These are phyloP conservation scores for Neoboletus subvelutipes DNA, from an alignment of 768 basidiomycete species.

Conservation along the genomic window DNA sequence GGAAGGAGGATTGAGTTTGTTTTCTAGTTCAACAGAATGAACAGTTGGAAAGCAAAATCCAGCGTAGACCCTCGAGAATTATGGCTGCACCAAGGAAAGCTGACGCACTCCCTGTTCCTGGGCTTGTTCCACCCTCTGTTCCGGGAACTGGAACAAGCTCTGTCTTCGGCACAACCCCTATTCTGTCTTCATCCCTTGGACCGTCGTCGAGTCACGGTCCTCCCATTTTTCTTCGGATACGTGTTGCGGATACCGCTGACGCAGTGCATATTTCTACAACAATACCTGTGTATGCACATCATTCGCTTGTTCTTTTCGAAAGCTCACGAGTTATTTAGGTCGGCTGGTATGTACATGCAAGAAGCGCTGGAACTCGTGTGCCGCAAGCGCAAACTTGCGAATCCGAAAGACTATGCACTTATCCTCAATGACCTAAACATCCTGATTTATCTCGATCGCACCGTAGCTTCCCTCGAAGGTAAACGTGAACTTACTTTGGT, in stretches of 20 bases:
- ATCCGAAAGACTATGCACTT: slow-evolving; percentile 82
- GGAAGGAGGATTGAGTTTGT: background rate
- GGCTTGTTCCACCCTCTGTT: slow-evolving; percentile 40
- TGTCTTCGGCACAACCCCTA: slow-evolving; percentile 47
- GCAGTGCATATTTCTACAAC: slow-evolving; percentile 86
- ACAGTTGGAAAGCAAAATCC: slow-evolving; percentile 74
- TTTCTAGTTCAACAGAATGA: slow-evolving; percentile 71
- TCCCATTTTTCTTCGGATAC: slow-evolving; percentile 78
- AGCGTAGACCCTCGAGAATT: slow-evolving; percentile 70
- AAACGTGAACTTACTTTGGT: slow-evolving; percentile 81
- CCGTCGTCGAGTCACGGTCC: slow-evolving; percentile 73
- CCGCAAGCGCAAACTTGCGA: slow-evolving; percentile 59
- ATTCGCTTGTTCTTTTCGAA: background rate
- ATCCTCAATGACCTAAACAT: slow-evolving; percentile 62
- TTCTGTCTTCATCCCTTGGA: slow-evolving; percentile 66
- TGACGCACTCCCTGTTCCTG: slow-evolving; percentile 41
- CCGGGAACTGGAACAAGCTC: slow-evolving; percentile 45
- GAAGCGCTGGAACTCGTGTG: slow-evolving; percentile 89
- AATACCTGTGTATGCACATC: slow-evolving; percentile 74
- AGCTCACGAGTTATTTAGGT: slow-evolving; percentile 38
- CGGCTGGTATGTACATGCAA: slow-evolving; percentile 95
- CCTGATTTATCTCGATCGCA: slow-evolving; percentile 87
- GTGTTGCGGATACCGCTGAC: slow-evolving; percentile 79
- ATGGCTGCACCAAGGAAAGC: slow-evolving; percentile 60
- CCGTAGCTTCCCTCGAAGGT: slow-evolving; percentile 92